Evolutionary conservation across 441 rosid species (phyloP).

Genomic region (Kokia cookei): DNA sequence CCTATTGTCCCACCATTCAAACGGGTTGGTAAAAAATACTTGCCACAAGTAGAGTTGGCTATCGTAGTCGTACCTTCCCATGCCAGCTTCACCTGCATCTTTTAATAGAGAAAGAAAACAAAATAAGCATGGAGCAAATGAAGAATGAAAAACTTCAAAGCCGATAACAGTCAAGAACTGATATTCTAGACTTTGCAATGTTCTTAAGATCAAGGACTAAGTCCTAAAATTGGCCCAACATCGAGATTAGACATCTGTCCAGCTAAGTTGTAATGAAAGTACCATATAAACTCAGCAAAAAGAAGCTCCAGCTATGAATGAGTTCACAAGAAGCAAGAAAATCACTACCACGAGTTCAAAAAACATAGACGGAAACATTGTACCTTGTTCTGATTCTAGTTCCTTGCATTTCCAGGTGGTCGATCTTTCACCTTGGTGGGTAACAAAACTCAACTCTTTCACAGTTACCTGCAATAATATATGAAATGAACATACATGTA

Average conservation of each 20-base stretch:
- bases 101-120: constrained; percentile 1
- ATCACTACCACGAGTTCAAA: background rate
- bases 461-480: constrained; percentile 43
- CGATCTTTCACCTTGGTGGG: constrained; percentile 21
- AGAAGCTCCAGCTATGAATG: background rate
- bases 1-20: constrained; percentile 90
- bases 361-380: background rate
- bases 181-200: background rate
- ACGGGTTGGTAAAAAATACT: constrained; percentile 55
- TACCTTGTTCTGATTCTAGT: constrained; percentile 30
- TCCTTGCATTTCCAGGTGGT: constrained; percentile 14
- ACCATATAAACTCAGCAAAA: background rate
- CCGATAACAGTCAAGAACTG: background rate
- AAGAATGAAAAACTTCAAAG: background rate
- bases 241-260: background rate
- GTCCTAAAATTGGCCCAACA: background rate
- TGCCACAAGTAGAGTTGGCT: constrained; percentile 59
- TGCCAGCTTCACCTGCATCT: constrained; percentile 20
- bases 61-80: constrained; percentile 14
- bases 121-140: constrained; percentile 4
- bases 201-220: background rate
- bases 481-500: background rate
- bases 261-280: background rate
- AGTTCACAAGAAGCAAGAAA: background rate
- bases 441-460: constrained; percentile 42